Percentiles rank a stretch among this genome's conserved stretches.
phyloP scores from a whole-genome alignment of 768 basidiomycete genomes.

The Lactarius hatsudake region DNA sequence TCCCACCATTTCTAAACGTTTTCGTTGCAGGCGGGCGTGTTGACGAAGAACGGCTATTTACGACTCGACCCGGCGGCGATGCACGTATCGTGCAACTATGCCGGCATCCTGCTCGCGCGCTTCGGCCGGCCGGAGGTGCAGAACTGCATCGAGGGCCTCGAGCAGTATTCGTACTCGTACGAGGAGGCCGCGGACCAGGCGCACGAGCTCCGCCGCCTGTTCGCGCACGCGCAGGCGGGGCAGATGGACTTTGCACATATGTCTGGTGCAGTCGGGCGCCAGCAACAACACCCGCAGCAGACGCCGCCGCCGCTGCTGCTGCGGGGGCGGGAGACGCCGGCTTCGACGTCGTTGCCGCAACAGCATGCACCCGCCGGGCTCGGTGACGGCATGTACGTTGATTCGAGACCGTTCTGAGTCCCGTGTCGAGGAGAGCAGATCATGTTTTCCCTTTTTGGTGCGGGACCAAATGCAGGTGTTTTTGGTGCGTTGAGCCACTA shows the following conservation, averaged over 20 bases:
- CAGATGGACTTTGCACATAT: slow-evolving; percentile 43
- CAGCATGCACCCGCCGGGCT: slow-evolving; percentile 2
- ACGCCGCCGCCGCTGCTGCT: slow-evolving; percentile 5
- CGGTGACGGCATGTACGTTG: slow-evolving; percentile 24
- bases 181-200: slow-evolving; percentile 83
- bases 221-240: slow-evolving; percentile 41
- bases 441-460: background rate
- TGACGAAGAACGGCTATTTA: slow-evolving; percentile 88
- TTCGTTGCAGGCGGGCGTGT: slow-evolving; percentile 82
- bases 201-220: slow-evolving; percentile 54
- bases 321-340: background rate
- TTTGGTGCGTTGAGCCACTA: background rate
- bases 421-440: no score
- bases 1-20: no score
- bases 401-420: slow-evolving; percentile 18
- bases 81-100: slow-evolving; percentile 81
- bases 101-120: slow-evolving; percentile 77
- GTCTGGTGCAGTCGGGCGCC: slow-evolving; percentile 36
- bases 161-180: slow-evolving; percentile 86
- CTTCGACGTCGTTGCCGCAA: background rate
- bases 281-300: slow-evolving; percentile 13
- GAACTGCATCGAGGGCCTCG: slow-evolving; percentile 80
- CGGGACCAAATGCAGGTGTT: background rate
- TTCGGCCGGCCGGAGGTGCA: slow-evolving; percentile 79
- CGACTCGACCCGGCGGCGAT: slow-evolving; percentile 86